Percentiles rank a stretch among this genome's conserved stretches.
Evolutionary conservation across 352 stramenopile genomes (phyloP).

Genomic region (Phytophthora brassicae): DNA sequence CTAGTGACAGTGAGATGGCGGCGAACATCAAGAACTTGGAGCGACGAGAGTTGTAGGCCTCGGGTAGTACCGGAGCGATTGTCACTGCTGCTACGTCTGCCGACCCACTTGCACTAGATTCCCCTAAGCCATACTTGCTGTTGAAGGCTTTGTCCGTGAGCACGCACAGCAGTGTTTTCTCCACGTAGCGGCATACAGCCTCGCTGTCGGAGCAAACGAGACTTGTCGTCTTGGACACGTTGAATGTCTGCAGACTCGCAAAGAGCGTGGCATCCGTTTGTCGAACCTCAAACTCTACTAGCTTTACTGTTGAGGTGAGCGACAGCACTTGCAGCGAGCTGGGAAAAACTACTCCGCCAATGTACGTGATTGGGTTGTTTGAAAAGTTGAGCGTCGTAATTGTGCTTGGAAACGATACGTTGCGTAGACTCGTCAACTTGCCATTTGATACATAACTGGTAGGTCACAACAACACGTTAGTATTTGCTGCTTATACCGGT

Average conservation of each 20-base stretch:
- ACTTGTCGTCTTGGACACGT: slow-evolving; percentile 34
- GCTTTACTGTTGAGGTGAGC: slow-evolving; percentile 24
- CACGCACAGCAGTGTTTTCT: slow-evolving; percentile 49
- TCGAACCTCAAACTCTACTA: slow-evolving; percentile 47
- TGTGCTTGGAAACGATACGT: slow-evolving; percentile 36
- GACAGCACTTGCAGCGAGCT: slow-evolving; percentile 24
- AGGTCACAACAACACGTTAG: not conserved
- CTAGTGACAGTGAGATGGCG: slow-evolving; percentile 15
- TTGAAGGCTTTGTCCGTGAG: slow-evolving; percentile 40
- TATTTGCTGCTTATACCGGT: not conserved
- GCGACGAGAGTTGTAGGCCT: slow-evolving; percentile 26
- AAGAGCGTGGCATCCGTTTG: slow-evolving; percentile 36
- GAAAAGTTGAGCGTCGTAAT: slow-evolving; percentile 39
- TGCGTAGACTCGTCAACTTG: slow-evolving; percentile 31
- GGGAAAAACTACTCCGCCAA: slow-evolving; percentile 40
- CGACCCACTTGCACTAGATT: slow-evolving; percentile 11
- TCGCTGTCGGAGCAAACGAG: slow-evolving; percentile 36
- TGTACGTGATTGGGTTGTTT: slow-evolving; percentile 37
- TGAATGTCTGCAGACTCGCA: slow-evolving; percentile 30
- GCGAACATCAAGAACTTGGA: slow-evolving; percentile 40
- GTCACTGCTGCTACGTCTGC: slow-evolving; percentile 1
- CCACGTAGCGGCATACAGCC: slow-evolving; percentile 33
- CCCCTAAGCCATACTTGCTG: slow-evolving; percentile 32
- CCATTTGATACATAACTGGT: slow-evolving; percentile 26
- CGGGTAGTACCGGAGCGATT: slow-evolving; percentile 12